Evolutionary conservation across 306 rosid species (phyloP).

Genomic region (Gastrolobium bilobum): DNA sequence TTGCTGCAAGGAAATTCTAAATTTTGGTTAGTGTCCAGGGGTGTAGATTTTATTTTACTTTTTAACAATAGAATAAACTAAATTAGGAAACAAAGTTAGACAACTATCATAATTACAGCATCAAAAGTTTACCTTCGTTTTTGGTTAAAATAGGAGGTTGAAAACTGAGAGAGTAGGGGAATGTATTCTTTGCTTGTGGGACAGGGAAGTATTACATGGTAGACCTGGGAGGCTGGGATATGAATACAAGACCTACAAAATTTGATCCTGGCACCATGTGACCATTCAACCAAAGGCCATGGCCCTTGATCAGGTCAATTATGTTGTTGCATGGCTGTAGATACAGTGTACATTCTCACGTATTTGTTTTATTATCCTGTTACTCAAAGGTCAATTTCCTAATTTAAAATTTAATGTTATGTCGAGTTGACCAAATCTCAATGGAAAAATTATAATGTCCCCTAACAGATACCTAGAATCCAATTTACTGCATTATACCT

Average conservation of each 20-base stretch:
- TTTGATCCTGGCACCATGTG: not conserved
- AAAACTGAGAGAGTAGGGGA: conserved; percentile 19
- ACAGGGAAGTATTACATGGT: not conserved
- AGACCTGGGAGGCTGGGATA: not conserved
- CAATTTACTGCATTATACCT: too few species aligned
- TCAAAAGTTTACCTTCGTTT: conserved; percentile 22
- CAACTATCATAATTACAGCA: not conserved
- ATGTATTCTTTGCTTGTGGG: conserved; percentile 27
- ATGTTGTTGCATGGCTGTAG: conserved; percentile 3
- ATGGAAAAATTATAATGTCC: not conserved
- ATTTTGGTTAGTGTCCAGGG: conserved; percentile 27
- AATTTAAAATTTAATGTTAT: not conserved
- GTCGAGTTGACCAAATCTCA: not conserved
- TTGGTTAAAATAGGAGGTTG: not conserved
- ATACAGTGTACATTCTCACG: not conserved
- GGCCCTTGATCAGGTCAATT: conserved; percentile 8
- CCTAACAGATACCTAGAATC: too few species aligned
- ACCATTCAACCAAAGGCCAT: not conserved
- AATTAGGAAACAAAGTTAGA: conserved; percentile 29
- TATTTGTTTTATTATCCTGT: not conserved
- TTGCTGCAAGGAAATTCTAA: conserved; percentile 33
- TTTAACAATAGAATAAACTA: not conserved
- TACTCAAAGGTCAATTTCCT: not conserved
- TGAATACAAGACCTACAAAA: not conserved
- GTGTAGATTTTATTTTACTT: not conserved